These are phyloP conservation scores for Litchi chinensis DNA, from an alignment of 345 rosid genomes.

Conservation along the genomic window DNA sequence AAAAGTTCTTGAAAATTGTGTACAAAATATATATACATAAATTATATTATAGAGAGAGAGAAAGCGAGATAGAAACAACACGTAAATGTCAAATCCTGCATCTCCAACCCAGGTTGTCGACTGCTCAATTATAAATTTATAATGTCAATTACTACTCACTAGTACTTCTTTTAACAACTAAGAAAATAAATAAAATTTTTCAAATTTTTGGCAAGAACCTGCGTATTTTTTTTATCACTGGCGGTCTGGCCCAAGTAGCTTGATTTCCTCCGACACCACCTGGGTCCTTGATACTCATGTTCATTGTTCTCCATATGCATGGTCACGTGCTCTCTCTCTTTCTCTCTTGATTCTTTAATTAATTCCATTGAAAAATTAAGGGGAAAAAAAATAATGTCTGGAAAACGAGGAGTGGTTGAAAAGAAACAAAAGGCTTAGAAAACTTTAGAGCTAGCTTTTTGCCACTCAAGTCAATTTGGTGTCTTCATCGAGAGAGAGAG, in stretches of 20 bases:
- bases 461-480: slow-evolving; percentile 41
- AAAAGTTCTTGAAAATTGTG: slow-evolving; percentile 69
- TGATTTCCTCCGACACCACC: slow-evolving; percentile 22
- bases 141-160: neutral
- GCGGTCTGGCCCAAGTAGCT: neutral
- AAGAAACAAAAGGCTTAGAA: slow-evolving; percentile 20
- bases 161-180: neutral
- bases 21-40: slow-evolving; percentile 16
- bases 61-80: slow-evolving; percentile 44
- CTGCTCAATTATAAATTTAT: slow-evolving; percentile 24
- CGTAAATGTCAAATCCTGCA: slow-evolving; percentile 74
- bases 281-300: neutral
- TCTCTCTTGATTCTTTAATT: neutral
- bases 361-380: slow-evolving; percentile 10
- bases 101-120: slow-evolving; percentile 61
- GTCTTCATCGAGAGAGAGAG: slow-evolving; percentile 31
- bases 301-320: slow-evolving; percentile 29
- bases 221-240: neutral
- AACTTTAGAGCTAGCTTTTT: slow-evolving; percentile 31
- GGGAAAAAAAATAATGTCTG: neutral
- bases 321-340: slow-evolving; percentile 30
- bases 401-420: slow-evolving; percentile 32
- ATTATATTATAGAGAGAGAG: slow-evolving; percentile 14
- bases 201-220: neutral
- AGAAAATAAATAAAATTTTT: neutral